A percentile compares a stretch with the other conserved stretches of the same genome.
phyloP scores from a whole-genome alignment of 2,329 filamentous ascomycete species.

The Raffaelea ambrosiae region DNA sequence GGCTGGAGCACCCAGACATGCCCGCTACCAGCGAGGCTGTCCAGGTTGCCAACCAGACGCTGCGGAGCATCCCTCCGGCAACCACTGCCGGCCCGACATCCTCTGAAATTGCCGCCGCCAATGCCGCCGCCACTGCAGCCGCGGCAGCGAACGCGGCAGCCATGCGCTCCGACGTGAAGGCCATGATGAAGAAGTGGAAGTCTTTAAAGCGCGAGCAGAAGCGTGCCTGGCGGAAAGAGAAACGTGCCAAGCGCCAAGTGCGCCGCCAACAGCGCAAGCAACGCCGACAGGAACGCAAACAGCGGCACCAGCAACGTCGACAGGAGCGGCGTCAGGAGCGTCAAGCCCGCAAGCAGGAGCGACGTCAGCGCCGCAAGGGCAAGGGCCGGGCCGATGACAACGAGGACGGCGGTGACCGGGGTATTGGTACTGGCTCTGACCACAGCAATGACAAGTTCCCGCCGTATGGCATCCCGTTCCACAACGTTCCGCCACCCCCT shows the following conservation, averaged over 20 bases:
- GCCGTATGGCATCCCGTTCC: no score
- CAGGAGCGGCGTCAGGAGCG: background rate
- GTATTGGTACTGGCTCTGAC: background rate
- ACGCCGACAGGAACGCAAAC: background rate
- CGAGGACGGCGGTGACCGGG: background rate
- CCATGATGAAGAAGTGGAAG: constrained; percentile 35
- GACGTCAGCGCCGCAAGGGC: background rate
- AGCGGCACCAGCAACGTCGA: constrained; percentile 1
- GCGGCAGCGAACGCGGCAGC: constrained; percentile 12
- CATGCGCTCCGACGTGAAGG: constrained; percentile 36
- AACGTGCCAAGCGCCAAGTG: constrained; percentile 17
- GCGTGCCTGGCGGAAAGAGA: constrained; percentile 20
- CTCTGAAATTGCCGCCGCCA: background rate
- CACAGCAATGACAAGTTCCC: no score
- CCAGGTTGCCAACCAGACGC: constrained; percentile 20
- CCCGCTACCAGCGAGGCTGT: constrained; percentile 38
- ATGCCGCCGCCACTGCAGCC: no score
- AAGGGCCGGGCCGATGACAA: background rate
- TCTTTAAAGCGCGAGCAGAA: constrained; percentile 27
- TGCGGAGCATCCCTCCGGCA: background rate
- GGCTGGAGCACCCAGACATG: constrained; percentile 41
- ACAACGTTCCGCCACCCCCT: no score
- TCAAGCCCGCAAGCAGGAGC: background rate
- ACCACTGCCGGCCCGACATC: no score
- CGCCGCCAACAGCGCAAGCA: constrained; percentile 1